Evolutionary conservation across 495 filamentous ascomycete species (phyloP).

Genomic region (Pseudoneurospora amorphoporcata): DNA sequence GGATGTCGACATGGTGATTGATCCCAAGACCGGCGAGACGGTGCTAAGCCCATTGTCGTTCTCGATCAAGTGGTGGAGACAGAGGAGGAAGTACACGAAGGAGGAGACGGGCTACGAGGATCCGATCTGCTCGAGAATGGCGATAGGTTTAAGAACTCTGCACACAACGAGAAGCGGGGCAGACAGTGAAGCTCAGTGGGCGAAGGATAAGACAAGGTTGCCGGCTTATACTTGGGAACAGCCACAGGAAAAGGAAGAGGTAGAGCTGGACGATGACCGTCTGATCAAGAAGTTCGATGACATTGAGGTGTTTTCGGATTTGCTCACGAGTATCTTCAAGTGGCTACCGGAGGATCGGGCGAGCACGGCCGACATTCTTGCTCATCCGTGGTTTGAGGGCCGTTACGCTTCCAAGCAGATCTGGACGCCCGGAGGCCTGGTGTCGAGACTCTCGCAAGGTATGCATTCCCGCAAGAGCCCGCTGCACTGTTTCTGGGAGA

Average conservation of each 20-base stretch:
- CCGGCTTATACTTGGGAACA: neutral
- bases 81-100: neutral
- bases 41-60: neutral
- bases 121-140: neutral
- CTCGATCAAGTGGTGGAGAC: neutral
- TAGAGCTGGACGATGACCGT: neutral
- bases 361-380: neutral
- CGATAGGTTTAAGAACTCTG: neutral
- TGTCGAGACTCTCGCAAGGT: neutral
- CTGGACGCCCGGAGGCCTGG: neutral
- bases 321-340: slow-evolving; percentile 13
- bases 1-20: neutral
- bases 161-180: neutral
- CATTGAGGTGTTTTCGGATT: slow-evolving; percentile 5
- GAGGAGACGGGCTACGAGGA: neutral
- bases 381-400: slow-evolving; percentile 9
- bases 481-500: too few relatives aligned
- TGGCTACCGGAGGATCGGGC: slow-evolving; percentile 14
- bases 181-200: neutral
- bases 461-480: too few relatives aligned
- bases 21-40: neutral
- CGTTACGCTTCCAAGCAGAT: neutral
- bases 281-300: neutral
- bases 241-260: slow-evolving; percentile 6
- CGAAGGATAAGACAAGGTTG: neutral